Base-by-base conservation (phyloP, 1,139 yeast genomes). In the Meyerozyma sp. region DNA sequence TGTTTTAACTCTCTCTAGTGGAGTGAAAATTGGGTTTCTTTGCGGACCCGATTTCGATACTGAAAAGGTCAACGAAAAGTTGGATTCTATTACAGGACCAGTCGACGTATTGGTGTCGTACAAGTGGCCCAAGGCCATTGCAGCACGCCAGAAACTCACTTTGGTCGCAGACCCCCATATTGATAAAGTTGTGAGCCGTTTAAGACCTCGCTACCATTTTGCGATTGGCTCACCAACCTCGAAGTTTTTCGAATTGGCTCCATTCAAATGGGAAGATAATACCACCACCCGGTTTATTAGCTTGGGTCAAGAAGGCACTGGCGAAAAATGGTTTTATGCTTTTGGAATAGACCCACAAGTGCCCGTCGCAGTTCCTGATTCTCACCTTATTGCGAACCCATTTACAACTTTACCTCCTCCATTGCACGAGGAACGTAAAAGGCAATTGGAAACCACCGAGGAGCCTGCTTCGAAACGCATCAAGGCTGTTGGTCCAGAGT, bases 281-380 rank as follows among this genome's bases (percentile, higher is more conserved):
- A 52, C 49, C 4, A 43, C 72, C 1, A 77, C 87, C 0, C 67
- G 93, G 43, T 84, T 84, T 53, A 73, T 85, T 20, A 82, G 89
- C 56, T 58, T 85, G 40, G 84, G 79, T 0, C 69, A 71, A 45
- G 82, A 75, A 55, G 84, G 82, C 0, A 65, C 76, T 9, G 75
- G 73, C 0, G 65, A 64, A 3, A 82, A 81, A 61, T 86, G 93
- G 91, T 82, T 80, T 49, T 85, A 85, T 62, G 94, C 93, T 0
- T 84, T 84, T 52, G 73, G 70, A 39, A 55, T 82, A 4, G 55
- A 32, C 8, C 26, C 38, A 8, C 26, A 34, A 11, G 3, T 14
- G 11, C 37, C 37, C 2, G 26, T 25, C 7, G 26, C 37, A 4
- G 37, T 34, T 5, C 28, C 46, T 2, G 36, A 36, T 3, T 28